These are phyloP conservation scores for Hemisphaericaspora xylofermentans DNA, from an alignment of 1,139 yeast species.

Conservation along the genomic window DNA sequence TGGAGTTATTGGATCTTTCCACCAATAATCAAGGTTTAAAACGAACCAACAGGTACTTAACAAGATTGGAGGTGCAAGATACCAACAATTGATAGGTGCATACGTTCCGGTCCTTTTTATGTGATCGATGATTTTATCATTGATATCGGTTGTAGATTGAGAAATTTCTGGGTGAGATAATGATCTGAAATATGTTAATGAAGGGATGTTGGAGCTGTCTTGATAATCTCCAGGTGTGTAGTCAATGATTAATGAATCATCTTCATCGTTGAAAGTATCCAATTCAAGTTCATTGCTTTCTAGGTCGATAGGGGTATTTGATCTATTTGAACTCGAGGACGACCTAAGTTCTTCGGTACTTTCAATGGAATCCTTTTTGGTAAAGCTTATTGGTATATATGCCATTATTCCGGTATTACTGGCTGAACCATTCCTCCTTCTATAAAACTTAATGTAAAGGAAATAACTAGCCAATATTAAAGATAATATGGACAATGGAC, in stretches of 20 bases:
- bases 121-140: constrained; percentile 10
- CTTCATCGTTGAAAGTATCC: constrained; percentile 8
- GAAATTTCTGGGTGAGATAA: constrained; percentile 6
- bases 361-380: neutral
- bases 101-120: constrained; percentile 10
- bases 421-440: constrained; percentile 8
- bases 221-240: constrained; percentile 10
- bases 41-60: constrained; percentile 37
- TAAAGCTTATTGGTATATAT: neutral
- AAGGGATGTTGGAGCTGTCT: constrained; percentile 3
- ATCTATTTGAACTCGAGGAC: neutral
- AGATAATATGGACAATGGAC: constrained; percentile 16
- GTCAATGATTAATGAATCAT: neutral
- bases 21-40: constrained; percentile 38
- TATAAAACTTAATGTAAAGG: constrained; percentile 16
- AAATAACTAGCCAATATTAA: constrained; percentile 15
- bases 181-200: constrained; percentile 8
- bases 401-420: neutral
- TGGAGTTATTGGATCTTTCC: constrained; percentile 26
- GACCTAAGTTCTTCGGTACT: neutral
- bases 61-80: constrained; percentile 28
- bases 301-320: neutral
- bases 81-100: constrained; percentile 23
- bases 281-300: constrained; percentile 8
- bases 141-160: constrained; percentile 8